Base-by-base conservation (phyloP, 148 eudicot species). In the Camellia lanceoleosa region DNA sequence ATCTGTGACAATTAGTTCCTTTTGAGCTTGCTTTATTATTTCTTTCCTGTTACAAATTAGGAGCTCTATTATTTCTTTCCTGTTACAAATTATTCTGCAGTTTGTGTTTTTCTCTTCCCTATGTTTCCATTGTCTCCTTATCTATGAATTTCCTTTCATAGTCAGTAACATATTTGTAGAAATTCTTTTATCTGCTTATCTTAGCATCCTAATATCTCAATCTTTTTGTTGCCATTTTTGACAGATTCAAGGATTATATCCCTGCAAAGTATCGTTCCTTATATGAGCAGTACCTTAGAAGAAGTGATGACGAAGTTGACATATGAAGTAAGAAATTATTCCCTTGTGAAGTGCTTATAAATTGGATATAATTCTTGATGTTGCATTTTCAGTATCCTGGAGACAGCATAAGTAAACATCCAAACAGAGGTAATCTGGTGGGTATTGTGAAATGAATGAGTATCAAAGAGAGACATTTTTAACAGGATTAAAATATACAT, bases 181-280 rank as follows among this genome's bases (percentile, higher is more conserved):
- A 30, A 30, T 30, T 30, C 38, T 30, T 30, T 30, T 30, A 30
- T 30, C 38, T 30, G 38, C 38, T 30, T 30, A 30, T 30, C 38
- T 30, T 30, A 30, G 38, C 38, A 30, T 30, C 38, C 38, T 30
- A 30, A 30, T 0, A 30, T 30, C 38, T 30, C 38, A 30, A 30
- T 30, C 38, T 30, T 30, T 30, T 73, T 83, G 23, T 71, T 64
- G 55, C 18, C 12, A 43, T 73, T 82, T 75, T 55, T 78, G 80
- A 30, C 97, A 95, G 98, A 80, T 95, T 93, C 84, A 95, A 92
- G 90, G 90, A 91, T 23, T 95, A 87, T 80, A 81, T 95, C 52
- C 98, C 98, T 49, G 92, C 85, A 67, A 95, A 93, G 85, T 91
- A 90, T 80, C 94, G 80, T 75, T 82, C 91, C 73, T 74, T 91